These are phyloP conservation scores for Xylaria nigripes DNA, from an alignment of 495 filamentous ascomycete genomes.

Conservation along the genomic window DNA sequence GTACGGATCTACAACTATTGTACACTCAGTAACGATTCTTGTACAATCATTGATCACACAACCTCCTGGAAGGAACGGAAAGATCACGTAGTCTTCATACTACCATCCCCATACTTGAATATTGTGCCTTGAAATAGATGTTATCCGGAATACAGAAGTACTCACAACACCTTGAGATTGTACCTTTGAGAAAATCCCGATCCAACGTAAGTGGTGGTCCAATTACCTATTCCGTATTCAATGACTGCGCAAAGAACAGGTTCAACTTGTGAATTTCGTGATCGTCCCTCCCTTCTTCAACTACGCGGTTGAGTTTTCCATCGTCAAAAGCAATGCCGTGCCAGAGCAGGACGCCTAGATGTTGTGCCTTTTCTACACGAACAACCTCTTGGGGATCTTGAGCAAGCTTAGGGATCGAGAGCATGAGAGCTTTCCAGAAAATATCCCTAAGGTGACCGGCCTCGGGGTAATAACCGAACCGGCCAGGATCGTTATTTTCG, in stretches of 20 bases:
- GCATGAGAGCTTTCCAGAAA: slow-evolving; percentile 42
- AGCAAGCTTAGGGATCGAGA: slow-evolving; percentile 28
- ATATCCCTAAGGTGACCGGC: slow-evolving; percentile 30
- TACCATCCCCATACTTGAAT: no score
- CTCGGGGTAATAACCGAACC: slow-evolving; percentile 36
- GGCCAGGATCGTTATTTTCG: slow-evolving; percentile 20
- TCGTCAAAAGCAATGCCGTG: slow-evolving; percentile 53
- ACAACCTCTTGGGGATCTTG: slow-evolving; percentile 13
- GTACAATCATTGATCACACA: no score
- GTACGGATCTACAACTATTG: no score
- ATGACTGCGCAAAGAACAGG: slow-evolving; percentile 18
- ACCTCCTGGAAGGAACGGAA: no score
- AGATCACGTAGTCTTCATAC: no score
- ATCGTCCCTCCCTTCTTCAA: slow-evolving; percentile 39
- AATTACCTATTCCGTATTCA: neutral
- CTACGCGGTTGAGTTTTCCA: slow-evolving; percentile 44
- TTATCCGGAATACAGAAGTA: no score
- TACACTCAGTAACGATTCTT: no score
- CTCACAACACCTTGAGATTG: slow-evolving; percentile 1
- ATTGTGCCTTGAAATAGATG: neutral
- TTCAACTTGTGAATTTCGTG: slow-evolving; percentile 41
- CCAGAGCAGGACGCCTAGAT: slow-evolving; percentile 50
- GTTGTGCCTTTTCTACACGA: slow-evolving; percentile 35
- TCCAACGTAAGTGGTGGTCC: slow-evolving; percentile 11
- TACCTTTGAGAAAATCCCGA: slow-evolving; percentile 12